These are phyloP conservation scores for Papiliotrema flavescens DNA, from an alignment of 1,284 basidiomycete genomes.

Conservation along the genomic window DNA sequence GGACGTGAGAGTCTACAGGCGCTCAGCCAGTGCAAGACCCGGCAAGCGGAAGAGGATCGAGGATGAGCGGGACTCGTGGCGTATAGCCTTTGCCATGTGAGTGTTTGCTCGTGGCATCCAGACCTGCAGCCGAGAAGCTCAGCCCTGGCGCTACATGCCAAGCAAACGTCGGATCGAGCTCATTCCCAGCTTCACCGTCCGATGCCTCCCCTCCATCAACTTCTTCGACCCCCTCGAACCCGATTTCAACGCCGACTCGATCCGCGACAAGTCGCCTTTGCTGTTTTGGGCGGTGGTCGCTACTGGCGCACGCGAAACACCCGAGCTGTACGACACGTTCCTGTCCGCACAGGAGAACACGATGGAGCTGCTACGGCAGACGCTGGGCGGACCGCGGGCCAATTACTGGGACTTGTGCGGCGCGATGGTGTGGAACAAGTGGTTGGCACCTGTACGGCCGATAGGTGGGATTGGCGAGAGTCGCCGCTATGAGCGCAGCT, in stretches of 20 bases:
- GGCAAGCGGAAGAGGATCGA: conserved; percentile 1
- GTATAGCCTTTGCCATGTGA: conserved; percentile 1
- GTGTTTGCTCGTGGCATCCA: not conserved
- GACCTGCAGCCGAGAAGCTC: too few relatives aligned
- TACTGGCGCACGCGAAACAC: conserved; percentile 4
- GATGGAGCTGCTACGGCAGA: conserved; percentile 2
- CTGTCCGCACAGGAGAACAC: conserved; percentile 1
- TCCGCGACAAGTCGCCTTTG: conserved; percentile 1
- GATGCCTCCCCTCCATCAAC: conserved; percentile 3
- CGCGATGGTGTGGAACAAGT: conserved; percentile 4
- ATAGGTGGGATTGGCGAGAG: not conserved
- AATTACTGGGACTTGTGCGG: conserved; percentile 8
- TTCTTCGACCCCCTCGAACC: conserved; percentile 4
- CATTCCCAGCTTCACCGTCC: conserved; percentile 4
- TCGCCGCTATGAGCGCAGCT: not conserved
- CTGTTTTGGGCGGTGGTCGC: conserved; percentile 8
- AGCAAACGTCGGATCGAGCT: too few relatives aligned
- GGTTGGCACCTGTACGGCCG: conserved; percentile 4
- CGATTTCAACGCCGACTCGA: not conserved
- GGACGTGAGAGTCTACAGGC: conserved; percentile 2
- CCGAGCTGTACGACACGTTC: conserved; percentile 2
- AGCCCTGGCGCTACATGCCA: too few relatives aligned
- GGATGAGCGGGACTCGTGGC: not conserved
- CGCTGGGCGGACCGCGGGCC: not conserved
- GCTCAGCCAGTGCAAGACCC: not conserved